Evolutionary conservation across 225 moss, liverwort and hornwort genomes (phyloP).

Genomic region (Marchantia paleacea): DNA sequence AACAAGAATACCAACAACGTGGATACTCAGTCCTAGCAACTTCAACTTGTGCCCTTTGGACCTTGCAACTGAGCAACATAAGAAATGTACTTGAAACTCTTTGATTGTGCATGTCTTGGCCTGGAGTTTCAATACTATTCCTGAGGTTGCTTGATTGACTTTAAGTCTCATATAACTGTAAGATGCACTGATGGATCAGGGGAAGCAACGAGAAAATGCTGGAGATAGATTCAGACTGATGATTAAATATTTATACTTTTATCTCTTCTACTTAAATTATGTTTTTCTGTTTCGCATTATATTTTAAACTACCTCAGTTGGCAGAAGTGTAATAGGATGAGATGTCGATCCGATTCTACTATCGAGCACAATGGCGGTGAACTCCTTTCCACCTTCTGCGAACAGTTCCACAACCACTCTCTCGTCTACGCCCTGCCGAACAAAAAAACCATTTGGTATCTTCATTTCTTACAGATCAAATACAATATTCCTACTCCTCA

Average conservation of each 20-base stretch:
- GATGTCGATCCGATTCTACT: constrained; percentile 50
- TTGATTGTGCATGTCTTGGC: background rate
- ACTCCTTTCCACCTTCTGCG: constrained; percentile 86
- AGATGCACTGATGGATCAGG: no score
- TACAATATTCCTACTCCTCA: background rate
- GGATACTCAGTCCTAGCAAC: no score
- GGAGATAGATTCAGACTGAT: no score
- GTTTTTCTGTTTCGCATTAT: no score
- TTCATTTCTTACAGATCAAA: background rate
- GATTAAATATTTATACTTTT: no score
- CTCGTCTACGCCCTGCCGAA: constrained; percentile 65
- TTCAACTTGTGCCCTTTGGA: no score
- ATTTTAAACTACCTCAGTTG: constrained; percentile 65
- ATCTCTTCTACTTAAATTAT: no score
- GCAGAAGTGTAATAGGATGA: constrained; percentile 71
- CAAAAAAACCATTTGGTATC: background rate
- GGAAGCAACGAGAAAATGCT: no score
- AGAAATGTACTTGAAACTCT: background rate
- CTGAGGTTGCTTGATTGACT: no score
- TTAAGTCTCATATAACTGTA: no score
- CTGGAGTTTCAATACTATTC: background rate
- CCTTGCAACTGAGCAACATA: background rate
- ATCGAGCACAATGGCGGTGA: constrained; percentile 89
- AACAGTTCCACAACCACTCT: constrained; percentile 81
- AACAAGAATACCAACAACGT: no score